Evolutionary conservation across 2,329 filamentous ascomycete genomes (phyloP).

Genomic region (Fusarium devonianum): DNA sequence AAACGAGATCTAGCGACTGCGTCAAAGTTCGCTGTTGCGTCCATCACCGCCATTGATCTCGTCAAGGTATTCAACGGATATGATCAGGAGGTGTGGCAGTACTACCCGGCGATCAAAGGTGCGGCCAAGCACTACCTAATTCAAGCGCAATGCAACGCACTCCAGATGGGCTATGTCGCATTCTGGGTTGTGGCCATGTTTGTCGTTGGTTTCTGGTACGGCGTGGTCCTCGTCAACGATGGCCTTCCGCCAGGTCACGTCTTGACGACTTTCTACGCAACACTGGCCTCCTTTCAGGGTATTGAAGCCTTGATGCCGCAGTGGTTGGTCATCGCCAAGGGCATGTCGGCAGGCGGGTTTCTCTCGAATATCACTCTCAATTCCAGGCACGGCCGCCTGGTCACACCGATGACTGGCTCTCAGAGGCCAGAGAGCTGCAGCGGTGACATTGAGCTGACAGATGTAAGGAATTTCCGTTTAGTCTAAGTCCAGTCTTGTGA

Average conservation of each 20-base stretch:
- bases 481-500: no score
- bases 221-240: conserved; percentile 70
- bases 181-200: conserved; percentile 82
- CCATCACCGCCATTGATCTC: conserved; percentile 77
- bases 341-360: conserved; percentile 73
- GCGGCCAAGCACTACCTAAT: conserved; percentile 70
- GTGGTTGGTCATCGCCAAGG: conserved; percentile 79
- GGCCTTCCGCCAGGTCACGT: conserved; percentile 71
- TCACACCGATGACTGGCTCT: conserved; percentile 7
- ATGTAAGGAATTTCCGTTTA: no score
- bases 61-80: conserved; percentile 88
- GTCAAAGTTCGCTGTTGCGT: conserved; percentile 74
- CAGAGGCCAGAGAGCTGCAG: conserved; percentile 55
- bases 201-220: conserved; percentile 90
- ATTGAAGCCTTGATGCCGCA: conserved; percentile 79
- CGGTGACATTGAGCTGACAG: conserved; percentile 73
- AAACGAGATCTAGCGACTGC: conserved; percentile 71
- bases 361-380: conserved; percentile 58
- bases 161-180: conserved; percentile 76
- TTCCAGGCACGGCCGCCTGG: neutral
- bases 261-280: conserved; percentile 85
- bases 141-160: conserved; percentile 72
- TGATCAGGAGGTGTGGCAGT: conserved; percentile 72
- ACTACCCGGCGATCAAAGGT: conserved; percentile 61
- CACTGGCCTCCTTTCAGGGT: conserved; percentile 77